Conservation (phyloP, 257 asterid species). For the Datura wrightii region DNA sequence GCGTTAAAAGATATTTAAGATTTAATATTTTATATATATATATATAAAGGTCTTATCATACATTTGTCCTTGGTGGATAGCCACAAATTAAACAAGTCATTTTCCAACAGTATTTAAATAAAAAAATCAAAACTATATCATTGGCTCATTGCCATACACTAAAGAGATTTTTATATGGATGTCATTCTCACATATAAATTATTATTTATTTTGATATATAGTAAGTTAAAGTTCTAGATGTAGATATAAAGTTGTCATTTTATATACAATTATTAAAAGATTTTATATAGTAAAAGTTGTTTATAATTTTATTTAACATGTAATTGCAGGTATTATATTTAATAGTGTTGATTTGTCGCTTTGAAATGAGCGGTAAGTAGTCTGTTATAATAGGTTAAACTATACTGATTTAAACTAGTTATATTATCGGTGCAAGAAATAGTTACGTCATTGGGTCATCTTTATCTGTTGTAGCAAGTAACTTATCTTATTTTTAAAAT, state of each 20-base stretch:
- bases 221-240: not conserved
- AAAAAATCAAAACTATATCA: not conserved
- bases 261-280: conserved; percentile 9
- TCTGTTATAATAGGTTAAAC: too few relatives aligned
- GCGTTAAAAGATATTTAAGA: not conserved
- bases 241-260: conserved; percentile 12
- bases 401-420: too few relatives aligned
- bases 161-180: not conserved
- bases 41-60: not conserved
- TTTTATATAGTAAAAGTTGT: not conserved
- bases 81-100: conserved; percentile 20
- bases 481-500: too few relatives aligned
- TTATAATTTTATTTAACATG: too few relatives aligned
- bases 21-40: not conserved
- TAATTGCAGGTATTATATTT: too few relatives aligned
- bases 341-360: too few relatives aligned
- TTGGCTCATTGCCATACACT: conserved; percentile 20
- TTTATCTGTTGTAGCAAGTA: too few relatives aligned
- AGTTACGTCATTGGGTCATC: not conserved
- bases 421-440: not conserved
- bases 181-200: not conserved
- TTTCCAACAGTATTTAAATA: not conserved
- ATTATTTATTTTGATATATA: not conserved
- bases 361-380: too few relatives aligned
- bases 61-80: not conserved